Evolutionary conservation across 1,284 basidiomycete genomes (phyloP), one percentile per base, ranked within the genome.

Genomic region (Boletus chippewaensis): DNA sequence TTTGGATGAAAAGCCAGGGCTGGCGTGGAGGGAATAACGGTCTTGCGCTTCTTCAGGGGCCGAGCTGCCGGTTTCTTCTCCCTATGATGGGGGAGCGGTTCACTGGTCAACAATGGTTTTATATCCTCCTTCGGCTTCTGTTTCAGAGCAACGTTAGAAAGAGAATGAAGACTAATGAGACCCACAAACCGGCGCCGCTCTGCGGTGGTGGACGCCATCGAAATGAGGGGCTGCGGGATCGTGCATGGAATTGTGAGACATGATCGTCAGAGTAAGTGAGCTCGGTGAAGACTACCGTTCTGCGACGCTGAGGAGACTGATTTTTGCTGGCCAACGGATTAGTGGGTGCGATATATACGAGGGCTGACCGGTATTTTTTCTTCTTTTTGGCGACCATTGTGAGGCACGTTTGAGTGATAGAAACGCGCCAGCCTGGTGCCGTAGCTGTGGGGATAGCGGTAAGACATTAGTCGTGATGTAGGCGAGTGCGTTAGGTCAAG

Each of bases 401-500:
- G 55, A 48, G 16, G 40, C 65, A 68, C 55, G 64, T 66, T 69
- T 18, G 56, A 36, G 45, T 40, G 64, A 61, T 59, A 58, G 48
- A 66, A 66, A 70, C 60, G 68, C 64, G 64, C 42, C 51, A 54
- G 54, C 64, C 67, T 66, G 66, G 63, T 63, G 62, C 58, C 67
- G 60, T 66, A 67, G 63, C 56, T 59, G 65, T 67, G 56, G 66
- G 57, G 65, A 55, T 54, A 58, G 44, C 48, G 48, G 45, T 47
- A 59, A 56, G 34, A 44, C 48, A 63, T 65, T 57, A 55, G 59
- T 57, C 52, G 49, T 46, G 51, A 61, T 61, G 60, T 45, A 61
- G 49, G 59, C 62, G 50, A 55, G 54, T 56, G 47, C 28, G 55
- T 60, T 59, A 66, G 54, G 64, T 65, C 56, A 59, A 57, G 46